These are phyloP conservation scores for Scheffersomyces lignosus DNA, from an alignment of 805 yeast species.

Conservation along the genomic window DNA sequence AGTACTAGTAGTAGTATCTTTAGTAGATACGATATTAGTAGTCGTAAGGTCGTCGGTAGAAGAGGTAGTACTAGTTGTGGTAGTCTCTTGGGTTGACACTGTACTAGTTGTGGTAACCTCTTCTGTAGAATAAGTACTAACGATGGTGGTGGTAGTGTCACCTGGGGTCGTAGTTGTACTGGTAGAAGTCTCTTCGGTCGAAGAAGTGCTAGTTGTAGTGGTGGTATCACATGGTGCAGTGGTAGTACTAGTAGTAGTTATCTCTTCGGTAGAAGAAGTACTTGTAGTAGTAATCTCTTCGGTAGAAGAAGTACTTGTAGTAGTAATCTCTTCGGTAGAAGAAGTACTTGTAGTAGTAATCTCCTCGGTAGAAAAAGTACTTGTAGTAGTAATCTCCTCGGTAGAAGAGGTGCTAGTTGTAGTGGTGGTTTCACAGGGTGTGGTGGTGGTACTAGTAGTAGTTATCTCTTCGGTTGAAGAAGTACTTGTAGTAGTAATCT, in stretches of 20 bases:
- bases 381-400: neutral
- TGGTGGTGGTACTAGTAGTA: constrained; percentile 1
- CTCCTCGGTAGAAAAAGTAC: neutral
- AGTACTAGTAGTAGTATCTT: neutral
- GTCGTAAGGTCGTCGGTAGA: neutral
- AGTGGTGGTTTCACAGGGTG: neutral
- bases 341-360: constrained; percentile 3
- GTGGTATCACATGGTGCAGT: neutral
- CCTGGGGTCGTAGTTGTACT: neutral
- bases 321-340: constrained; percentile 1
- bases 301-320: neutral
- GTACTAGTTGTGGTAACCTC: neutral
- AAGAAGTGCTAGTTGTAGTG: neutral
- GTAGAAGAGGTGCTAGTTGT: neutral
- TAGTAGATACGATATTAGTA: constrained; percentile 1
- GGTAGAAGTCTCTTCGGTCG: neutral
- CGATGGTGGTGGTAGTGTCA: constrained; percentile 5
- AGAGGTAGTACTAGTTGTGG: constrained; percentile 7
- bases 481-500: neutral
- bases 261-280: neutral
- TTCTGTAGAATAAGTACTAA: constrained; percentile 1
- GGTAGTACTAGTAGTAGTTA: neutral
- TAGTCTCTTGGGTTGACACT: neutral
- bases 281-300: constrained; percentile 6
- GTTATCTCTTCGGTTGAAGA: constrained; percentile 3